phyloP scores from a whole-genome alignment of 352 stramenopile species.

The Phytophthora meadii region DNA sequence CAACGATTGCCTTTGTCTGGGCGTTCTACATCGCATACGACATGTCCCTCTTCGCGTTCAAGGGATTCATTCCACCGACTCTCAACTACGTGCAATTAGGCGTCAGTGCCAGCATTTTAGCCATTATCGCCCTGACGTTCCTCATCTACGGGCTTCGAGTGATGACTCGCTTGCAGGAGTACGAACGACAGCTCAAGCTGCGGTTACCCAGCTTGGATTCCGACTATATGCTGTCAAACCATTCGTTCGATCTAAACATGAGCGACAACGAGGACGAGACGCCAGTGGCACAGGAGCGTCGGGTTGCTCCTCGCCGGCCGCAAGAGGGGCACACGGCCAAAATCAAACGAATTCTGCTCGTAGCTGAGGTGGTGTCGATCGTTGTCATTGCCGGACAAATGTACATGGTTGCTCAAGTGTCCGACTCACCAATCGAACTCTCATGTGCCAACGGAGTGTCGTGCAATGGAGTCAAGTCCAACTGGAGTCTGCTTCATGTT shows the following conservation, averaged over 20 bases:
- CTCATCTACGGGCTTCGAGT: slow-evolving; percentile 43
- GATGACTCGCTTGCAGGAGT: slow-evolving; percentile 26
- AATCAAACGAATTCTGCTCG: slow-evolving; percentile 40
- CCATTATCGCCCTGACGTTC: slow-evolving; percentile 33
- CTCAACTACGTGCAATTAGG: slow-evolving; percentile 41
- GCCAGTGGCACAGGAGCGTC: slow-evolving; percentile 14
- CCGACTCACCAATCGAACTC: slow-evolving; percentile 23
- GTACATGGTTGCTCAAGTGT: slow-evolving; percentile 22
- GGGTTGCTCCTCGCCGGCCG: slow-evolving; percentile 12
- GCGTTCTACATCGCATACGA: slow-evolving; percentile 43
- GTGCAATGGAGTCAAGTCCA: slow-evolving; percentile 23
- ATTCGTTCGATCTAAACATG: slow-evolving; percentile 33
- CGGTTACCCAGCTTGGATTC: slow-evolving; percentile 17
- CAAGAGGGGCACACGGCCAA: slow-evolving; percentile 33
- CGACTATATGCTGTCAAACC: slow-evolving; percentile 28
- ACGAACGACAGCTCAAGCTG: slow-evolving; percentile 29
- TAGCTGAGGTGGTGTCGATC: slow-evolving; percentile 25
- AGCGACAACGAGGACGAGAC: slow-evolving; percentile 26
- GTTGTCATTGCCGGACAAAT: slow-evolving; percentile 32
- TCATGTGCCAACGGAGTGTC: slow-evolving; percentile 34
- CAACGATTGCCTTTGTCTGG: slow-evolving; percentile 42
- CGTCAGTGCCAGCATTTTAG: slow-evolving; percentile 24
- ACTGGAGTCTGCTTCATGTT: slow-evolving; percentile 31
- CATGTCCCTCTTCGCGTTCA: slow-evolving; percentile 39
- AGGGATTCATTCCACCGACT: slow-evolving; percentile 39